A percentile compares a stretch with the other conserved stretches of the same genome.
phyloP scores from a whole-genome alignment of 139 green algal genomes.

The Medakamo hakoo region DNA sequence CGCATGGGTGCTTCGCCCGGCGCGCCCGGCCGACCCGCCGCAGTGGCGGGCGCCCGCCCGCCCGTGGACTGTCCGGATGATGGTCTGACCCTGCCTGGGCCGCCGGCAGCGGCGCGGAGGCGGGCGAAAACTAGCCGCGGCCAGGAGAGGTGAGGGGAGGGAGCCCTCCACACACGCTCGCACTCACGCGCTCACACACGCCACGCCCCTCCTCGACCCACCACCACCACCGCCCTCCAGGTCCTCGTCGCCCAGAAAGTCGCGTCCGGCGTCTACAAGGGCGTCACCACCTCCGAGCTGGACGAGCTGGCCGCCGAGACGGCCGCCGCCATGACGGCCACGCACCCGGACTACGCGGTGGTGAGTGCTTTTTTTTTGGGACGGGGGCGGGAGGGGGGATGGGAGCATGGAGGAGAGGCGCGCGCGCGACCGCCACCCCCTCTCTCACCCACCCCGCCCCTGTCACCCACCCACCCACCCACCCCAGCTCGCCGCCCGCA shows the following conservation, averaged over 20 bases:
- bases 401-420: not conserved
- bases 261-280: constrained; percentile 82
- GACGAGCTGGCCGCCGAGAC: constrained; percentile 97
- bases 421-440: not conserved
- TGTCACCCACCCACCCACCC: not conserved
- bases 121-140: too few species aligned
- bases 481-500: constrained; percentile 85
- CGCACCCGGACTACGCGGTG: constrained; percentile 93
- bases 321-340: constrained; percentile 90
- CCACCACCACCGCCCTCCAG: constrained; percentile 35
- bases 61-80: too few species aligned
- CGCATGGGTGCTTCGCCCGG: too few species aligned
- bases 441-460: not conserved
- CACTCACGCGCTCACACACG: not conserved
- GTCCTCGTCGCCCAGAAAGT: constrained; percentile 96
- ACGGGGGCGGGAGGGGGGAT: too few species aligned
- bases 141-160: too few species aligned
- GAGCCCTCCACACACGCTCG: too few species aligned
- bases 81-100: too few species aligned
- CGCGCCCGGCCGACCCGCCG: too few species aligned
- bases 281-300: constrained; percentile 91
- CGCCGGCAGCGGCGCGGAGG: too few species aligned
- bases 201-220: not conserved
- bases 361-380: constrained; percentile 24
- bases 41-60: too few species aligned